Evolutionary conservation across 1,284 basidiomycete genomes (phyloP), one percentile per base, ranked within the genome.

Genomic region (Cystobasidiaceae sp.): DNA sequence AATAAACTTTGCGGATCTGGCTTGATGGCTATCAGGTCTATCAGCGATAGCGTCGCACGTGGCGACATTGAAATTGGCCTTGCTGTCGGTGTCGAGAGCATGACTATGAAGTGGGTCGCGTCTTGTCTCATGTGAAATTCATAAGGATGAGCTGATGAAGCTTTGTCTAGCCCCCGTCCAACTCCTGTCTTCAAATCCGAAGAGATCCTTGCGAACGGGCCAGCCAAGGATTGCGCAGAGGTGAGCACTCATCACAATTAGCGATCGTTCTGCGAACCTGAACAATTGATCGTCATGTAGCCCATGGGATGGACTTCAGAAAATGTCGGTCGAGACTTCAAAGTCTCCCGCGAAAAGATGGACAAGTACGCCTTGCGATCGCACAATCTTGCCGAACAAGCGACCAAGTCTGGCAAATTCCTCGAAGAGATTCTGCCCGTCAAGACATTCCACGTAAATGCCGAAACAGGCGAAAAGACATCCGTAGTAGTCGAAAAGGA

Each of bases 1-100:
- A 90, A 90, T 75, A 81, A 89, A 43, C 69, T 72, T 68, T 77
- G 74, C 59, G 71, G 71, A 11, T 72, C 74, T 17, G 75, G 75
- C 44, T 68, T 79, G 49, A 78, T 78, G 77, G 76, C 78, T 21
- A 73, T 78, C 48, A 69, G 74, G 11, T 82, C 82, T 39, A 86
- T 93, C 67, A 83, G 88, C 25, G 93, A 92, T 77, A 84, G 89
- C 74, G 87, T 93, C 67, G 82, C 84, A 28, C 81, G 82, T 9
- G 88, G 89, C 28, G 88, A 93, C 74, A 91, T 92, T 67, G 84
- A 91, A 60, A 81, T 92, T 68, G 91, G 90, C 2, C 81, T 93
- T 7, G 90, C 90, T 1, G 77, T 90, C 34, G 91, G 91, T 9
- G 82, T 88, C 19, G 90, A 94, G 77, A 86, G 84, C 77, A 92